A percentile compares a stretch with the other conserved stretches of the same genome.
These are phyloP conservation scores for Sarocladiaceae sp. DNA, from an alignment of 2,329 filamentous ascomycete species.

Conservation along the genomic window DNA sequence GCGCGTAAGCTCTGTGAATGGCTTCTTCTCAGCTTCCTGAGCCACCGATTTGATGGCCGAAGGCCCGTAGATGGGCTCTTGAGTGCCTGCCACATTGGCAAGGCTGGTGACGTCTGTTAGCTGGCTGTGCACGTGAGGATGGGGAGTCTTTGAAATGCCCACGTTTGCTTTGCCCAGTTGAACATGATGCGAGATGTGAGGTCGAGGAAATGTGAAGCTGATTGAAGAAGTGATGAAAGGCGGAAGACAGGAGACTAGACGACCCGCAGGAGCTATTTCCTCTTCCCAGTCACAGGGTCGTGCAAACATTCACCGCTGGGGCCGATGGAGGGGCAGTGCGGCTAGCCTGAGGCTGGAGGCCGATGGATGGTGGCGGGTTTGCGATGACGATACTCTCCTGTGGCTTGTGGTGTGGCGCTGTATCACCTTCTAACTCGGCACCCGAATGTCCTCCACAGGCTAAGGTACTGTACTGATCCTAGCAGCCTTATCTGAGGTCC, in stretches of 20 bases:
- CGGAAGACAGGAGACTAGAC: background rate
- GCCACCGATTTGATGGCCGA: conserved; percentile 81
- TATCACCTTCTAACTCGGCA: too few relatives aligned
- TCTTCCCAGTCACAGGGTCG: background rate
- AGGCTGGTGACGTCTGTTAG: conserved; percentile 36
- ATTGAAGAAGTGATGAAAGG: background rate
- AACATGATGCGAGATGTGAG: conserved; percentile 54
- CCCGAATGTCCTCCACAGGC: too few relatives aligned
- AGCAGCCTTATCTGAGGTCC: too few relatives aligned
- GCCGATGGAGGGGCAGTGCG: conserved; percentile 4
- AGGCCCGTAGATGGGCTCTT: conserved; percentile 92
- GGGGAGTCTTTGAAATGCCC: conserved; percentile 28
- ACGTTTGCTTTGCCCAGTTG: conserved; percentile 93
- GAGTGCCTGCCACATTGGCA: conserved; percentile 83
- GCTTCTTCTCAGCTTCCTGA: conserved; percentile 68
- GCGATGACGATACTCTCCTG: conserved; percentile 5
- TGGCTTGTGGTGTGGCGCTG: conserved; percentile 4
- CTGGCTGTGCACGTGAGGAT: conserved; percentile 1
- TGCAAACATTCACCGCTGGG: conserved; percentile 4
- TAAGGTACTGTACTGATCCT: too few relatives aligned
- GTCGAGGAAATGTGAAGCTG: background rate
- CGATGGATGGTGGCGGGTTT: background rate
- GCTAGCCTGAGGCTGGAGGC: background rate
- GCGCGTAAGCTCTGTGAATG: conserved; percentile 73
- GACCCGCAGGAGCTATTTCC: conserved; percentile 7